Percentiles rank a stretch among this genome's conserved stretches.
Conservation (phyloP, 2,329 filamentous ascomycete genomes). For the Nectriaceae sp. region DNA sequence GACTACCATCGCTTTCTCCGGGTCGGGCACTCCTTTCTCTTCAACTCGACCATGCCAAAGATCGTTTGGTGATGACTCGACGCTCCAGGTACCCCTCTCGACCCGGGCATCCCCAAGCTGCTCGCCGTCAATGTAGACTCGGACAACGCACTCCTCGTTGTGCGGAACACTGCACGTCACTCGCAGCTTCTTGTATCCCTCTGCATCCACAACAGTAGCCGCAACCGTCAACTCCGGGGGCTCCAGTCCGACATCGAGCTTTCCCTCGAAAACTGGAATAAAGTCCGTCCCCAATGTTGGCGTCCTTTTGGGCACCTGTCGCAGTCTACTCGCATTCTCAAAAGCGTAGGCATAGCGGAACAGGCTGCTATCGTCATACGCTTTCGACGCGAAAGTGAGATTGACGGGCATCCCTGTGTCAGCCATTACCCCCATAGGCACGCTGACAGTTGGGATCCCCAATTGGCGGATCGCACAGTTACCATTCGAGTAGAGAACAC, state of each 20-base stretch:
- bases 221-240: neutral
- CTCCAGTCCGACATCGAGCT: neutral
- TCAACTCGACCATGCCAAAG: neutral
- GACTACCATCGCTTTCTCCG: neutral
- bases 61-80: neutral
- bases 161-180: neutral
- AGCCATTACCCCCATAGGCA: constrained; percentile 3
- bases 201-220: neutral
- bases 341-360: constrained; percentile 7
- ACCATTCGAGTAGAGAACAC: constrained; percentile 2
- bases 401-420: constrained; percentile 6
- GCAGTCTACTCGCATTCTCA: neutral
- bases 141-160: neutral
- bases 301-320: neutral
- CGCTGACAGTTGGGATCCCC: constrained; percentile 6
- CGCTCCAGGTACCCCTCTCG: neutral
- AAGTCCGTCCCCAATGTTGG: neutral
- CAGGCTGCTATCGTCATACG: constrained; percentile 3
- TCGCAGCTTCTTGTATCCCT: neutral
- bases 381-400: constrained; percentile 5
- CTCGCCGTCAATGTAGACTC: neutral
- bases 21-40: neutral
- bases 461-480: constrained; percentile 6
- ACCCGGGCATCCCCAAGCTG: neutral
- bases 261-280: neutral